Evolutionary conservation across 345 rosid species (phyloP), one percentile per base, ranked within the genome.

Genomic region (Anastatica hierochuntica): DNA sequence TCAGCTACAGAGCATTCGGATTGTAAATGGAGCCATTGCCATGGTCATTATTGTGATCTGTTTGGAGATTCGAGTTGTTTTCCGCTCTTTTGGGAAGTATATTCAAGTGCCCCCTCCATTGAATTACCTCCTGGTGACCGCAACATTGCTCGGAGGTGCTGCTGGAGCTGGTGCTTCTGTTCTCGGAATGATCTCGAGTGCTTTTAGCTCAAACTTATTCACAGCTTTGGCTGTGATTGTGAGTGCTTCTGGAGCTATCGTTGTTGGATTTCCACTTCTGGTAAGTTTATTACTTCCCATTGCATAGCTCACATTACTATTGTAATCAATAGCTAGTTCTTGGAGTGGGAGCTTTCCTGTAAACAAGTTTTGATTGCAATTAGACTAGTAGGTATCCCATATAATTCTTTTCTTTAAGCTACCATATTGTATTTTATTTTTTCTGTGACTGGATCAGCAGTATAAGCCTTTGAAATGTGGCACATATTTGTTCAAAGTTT

Each of bases 61-160:
- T 63, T 81, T 94, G 76, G 99, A 94, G 86, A 63, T 85, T 60
- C 79, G 99, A 67, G 97, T 88, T 69, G 82, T 94, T 56, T 94
- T 94, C 72, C 95, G 76, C 48, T 85, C 99, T 2, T 94, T 88
- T 68, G 99, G 94, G 63, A 78, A 79, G 69, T 94, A 94, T 61
- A 82, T 94, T 66, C 99, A 94, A 72, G 89, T 94, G 40, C 97
- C 95, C 2, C 87, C 94, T 1, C 99, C 99, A 0, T 63, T 80
- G 49, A 94, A 80, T 54, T 92, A 88, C 74, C 73, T 92, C 56
- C 78, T 94, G 60, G 97, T 94, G 45, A 94, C 97, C 9, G 55
- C 54, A 60, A 77, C 94, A 1, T 61, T 94, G 97, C 95, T 94
- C 45, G 99, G 99, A 58, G 95, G 92, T 53, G 85, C 97, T 62